Evolutionary conservation across 169 alveolate genomes (phyloP), one percentile per base, ranked within the genome.

Genomic region (Cryptosporidium baileyi): DNA sequence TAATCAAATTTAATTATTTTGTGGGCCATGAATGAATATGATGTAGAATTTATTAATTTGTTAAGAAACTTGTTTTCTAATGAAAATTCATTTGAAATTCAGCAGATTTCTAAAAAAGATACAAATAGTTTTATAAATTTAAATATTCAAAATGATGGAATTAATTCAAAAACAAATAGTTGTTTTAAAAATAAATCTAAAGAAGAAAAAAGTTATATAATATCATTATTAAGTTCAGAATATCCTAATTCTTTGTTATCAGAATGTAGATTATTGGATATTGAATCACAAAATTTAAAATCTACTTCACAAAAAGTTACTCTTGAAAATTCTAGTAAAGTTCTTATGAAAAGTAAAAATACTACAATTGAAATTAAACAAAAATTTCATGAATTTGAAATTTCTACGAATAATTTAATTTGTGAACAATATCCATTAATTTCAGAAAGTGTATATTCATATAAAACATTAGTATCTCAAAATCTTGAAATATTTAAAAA

Each of bases 201-300:
- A 57, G 41, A 24, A 57, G 47, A 8, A 32, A 36, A n/a, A 9
- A 54, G 67, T 30, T 74, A 74, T 34, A 26, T 74, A 54, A 34
- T 74, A 54, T 60, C 63, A 19, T 28, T 74, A 11, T 26, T 74
- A n/a, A 51, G 74, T 34, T 74, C 85, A 2, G 85, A 57, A 19
- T 74, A 74, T 28, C 85, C 85, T 2, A 57, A 2, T 3, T 38
- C 22, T 17, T 60, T 74, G 1, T 43, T 74, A 13, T 15, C 65
- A 2, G 85, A 74, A 40, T 51, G 36, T 19, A 52, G 74, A 24
- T 54, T 38, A 1, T 30, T 74, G 34, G 67, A 74, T 57, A 36
- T 54, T 19, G 85, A 74, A 9, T 0, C 59, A 5, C 28, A 36
- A 54, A 57, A 3, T 4, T 54, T 54, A 40, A 19, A 45, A 38